phyloP scores from a whole-genome alignment of 2,329 filamentous ascomycete genomes.

The Arachnomyces sp. region DNA sequence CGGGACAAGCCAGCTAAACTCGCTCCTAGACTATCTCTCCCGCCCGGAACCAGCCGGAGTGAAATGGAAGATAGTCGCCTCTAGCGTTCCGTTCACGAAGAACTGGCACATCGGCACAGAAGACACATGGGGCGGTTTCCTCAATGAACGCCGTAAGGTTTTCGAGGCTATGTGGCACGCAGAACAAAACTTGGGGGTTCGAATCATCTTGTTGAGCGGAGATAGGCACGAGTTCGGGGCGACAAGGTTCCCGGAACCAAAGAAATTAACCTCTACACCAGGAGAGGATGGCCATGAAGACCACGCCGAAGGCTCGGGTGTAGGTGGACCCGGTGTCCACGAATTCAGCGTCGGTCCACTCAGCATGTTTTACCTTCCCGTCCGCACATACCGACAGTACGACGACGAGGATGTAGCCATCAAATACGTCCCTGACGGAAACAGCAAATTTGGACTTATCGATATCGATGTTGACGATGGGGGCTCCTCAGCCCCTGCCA shows the following conservation, averaged over 20 bases:
- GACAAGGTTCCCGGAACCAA: conserved; percentile 57
- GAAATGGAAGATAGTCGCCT: conserved; percentile 88
- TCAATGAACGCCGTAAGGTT: conserved; percentile 66
- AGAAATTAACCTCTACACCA: conserved; percentile 15
- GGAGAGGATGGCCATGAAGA: conserved; percentile 5
- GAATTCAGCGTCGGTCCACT: conserved; percentile 89
- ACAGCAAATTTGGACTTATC: conserved; percentile 78
- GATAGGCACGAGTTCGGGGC: conserved; percentile 97
- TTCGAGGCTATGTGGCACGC: conserved; percentile 91
- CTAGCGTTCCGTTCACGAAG: conserved; percentile 89
- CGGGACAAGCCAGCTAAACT: conserved; percentile 65
- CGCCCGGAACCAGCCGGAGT: conserved; percentile 66
- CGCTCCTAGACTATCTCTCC: conserved; percentile 68
- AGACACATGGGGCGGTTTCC: conserved; percentile 92
- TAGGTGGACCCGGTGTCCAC: conserved; percentile 45
- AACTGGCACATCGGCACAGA: conserved; percentile 86
- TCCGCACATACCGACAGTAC: conserved; percentile 72
- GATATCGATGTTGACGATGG: conserved; percentile 63
- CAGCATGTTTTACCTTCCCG: conserved; percentile 86
- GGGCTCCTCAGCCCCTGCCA: conserved; percentile 14
- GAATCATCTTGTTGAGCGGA: conserved; percentile 76
- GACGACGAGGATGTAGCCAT: conserved; percentile 76
- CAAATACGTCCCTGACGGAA: conserved; percentile 74
- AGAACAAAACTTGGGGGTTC: conserved; percentile 58
- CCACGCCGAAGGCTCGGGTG: conserved; percentile 5